These are phyloP conservation scores for Fusarium kyushuense DNA, from an alignment of 2,329 filamentous ascomycete species.

Conservation along the genomic window DNA sequence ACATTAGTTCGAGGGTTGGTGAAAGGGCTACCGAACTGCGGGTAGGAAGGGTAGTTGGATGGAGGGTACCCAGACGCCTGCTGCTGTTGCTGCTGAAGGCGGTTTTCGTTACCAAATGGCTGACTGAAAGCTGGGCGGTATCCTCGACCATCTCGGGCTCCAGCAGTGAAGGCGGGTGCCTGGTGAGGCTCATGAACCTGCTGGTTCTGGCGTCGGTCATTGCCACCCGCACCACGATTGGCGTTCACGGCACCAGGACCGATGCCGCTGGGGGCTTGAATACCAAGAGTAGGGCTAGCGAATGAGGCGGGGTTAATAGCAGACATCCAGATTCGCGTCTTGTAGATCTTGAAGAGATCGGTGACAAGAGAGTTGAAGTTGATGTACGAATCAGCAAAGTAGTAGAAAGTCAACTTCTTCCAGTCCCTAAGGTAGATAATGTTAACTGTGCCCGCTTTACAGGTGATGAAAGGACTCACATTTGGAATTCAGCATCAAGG, in stretches of 20 bases:
- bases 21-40: conserved; percentile 49
- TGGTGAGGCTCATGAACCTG: conserved; percentile 54
- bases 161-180: conserved; percentile 53
- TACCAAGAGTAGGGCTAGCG: conserved; percentile 78
- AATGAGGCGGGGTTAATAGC: conserved; percentile 98
- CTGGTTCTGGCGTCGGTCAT: conserved; percentile 64
- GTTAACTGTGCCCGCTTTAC: conserved; percentile 14
- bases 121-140: conserved; percentile 59
- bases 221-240: conserved; percentile 58
- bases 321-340: conserved; percentile 99
- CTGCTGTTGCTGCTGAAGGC: conserved; percentile 49
- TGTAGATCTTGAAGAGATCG: conserved; percentile 99
- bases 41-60: conserved; percentile 53
- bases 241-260: conserved; percentile 74
- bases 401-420: conserved; percentile 99
- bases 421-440: conserved; percentile 76
- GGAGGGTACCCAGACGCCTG: conserved; percentile 51
- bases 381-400: conserved; percentile 97
- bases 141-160: conserved; percentile 55
- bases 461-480: conserved; percentile 70
- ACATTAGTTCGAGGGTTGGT: conserved; percentile 50
- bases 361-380: conserved; percentile 99
- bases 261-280: conserved; percentile 76
- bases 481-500: conserved; percentile 97
- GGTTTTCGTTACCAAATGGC: conserved; percentile 58